A percentile compares a stretch with the other conserved stretches of the same genome.
phyloP scores from a whole-genome alignment of 176 grass and related monocot species.

The Carex kokanica region DNA sequence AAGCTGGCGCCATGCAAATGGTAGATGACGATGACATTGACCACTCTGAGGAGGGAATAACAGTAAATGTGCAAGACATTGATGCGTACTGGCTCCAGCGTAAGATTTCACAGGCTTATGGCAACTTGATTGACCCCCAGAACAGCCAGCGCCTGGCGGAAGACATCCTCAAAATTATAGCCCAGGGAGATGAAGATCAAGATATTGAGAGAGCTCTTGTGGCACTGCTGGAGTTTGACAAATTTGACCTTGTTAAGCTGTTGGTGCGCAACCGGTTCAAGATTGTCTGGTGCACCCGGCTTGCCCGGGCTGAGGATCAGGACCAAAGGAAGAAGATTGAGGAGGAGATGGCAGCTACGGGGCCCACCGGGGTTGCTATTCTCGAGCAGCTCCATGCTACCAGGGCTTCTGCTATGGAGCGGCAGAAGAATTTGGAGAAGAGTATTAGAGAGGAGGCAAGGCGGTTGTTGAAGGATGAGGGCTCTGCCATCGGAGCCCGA shows the following conservation, averaged over 20 bases:
- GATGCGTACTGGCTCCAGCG: slow-evolving; percentile 99
- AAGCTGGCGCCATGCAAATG: slow-evolving; percentile 80
- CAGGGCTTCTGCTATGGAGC: slow-evolving; percentile 86
- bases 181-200: slow-evolving; percentile 59
- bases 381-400: slow-evolving; percentile 93
- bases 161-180: slow-evolving; percentile 86
- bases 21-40: slow-evolving; percentile 75
- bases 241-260: slow-evolving; percentile 90
- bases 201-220: slow-evolving; percentile 83
- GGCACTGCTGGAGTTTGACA: slow-evolving; percentile 84
- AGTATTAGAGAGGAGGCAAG: slow-evolving; percentile 90
- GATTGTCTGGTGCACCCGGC: slow-evolving; percentile 94
- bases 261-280: slow-evolving; percentile 78
- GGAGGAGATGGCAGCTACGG: slow-evolving; percentile 65
- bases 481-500: slow-evolving; percentile 31
- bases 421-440: slow-evolving; percentile 90
- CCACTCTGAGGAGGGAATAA: slow-evolving; percentile 51
- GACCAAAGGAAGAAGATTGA: slow-evolving; percentile 77
- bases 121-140: slow-evolving; percentile 68
- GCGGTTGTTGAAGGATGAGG: slow-evolving; percentile 72
- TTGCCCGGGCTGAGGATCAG: slow-evolving; percentile 85
- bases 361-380: slow-evolving; percentile 49
- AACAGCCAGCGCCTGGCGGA: slow-evolving; percentile 79
- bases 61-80: slow-evolving; percentile 88
- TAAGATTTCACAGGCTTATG: slow-evolving; percentile 85